Conservation (phyloP, 164 flowering plant species). For the Saururus chinensis region DNA sequence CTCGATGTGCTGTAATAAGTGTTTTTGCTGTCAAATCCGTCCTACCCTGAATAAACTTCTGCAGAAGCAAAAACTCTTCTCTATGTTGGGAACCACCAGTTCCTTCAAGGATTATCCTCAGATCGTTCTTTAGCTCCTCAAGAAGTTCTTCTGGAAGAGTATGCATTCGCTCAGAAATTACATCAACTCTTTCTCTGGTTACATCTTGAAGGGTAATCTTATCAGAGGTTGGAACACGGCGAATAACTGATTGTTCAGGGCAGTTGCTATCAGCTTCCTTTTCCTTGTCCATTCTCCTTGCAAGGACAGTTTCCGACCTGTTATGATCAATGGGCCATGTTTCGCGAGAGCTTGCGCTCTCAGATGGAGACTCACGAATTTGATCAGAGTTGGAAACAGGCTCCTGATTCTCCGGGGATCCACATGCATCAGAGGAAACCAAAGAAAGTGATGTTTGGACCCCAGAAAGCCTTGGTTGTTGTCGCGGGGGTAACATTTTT, state of each 20-base stretch:
- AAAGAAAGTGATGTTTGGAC: slow-evolving; percentile 29
- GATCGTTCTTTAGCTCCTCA: slow-evolving; percentile 67
- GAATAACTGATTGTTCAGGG: slow-evolving; percentile 61
- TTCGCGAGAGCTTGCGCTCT: slow-evolving; percentile 92
- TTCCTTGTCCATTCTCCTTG: slow-evolving; percentile 53
- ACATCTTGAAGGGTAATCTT: slow-evolving; percentile 63
- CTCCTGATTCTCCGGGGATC: slow-evolving; percentile 6
- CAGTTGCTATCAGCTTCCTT: slow-evolving; percentile 43
- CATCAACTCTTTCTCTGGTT: slow-evolving; percentile 72
- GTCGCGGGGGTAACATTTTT: slow-evolving; percentile 27
- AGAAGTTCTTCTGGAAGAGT: slow-evolving; percentile 58
- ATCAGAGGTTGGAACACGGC: slow-evolving; percentile 50
- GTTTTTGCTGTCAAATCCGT: slow-evolving; percentile 63
- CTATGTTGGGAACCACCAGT: slow-evolving; percentile 72
- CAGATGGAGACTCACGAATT: slow-evolving; percentile 73
- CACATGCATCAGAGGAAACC: slow-evolving; percentile 14
- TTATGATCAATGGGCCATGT: slow-evolving; percentile 52
- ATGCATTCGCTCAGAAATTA: slow-evolving; percentile 58
- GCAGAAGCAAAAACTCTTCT: slow-evolving; percentile 68
- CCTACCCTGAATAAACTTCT: slow-evolving; percentile 69
- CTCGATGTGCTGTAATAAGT: slow-evolving; percentile 63
- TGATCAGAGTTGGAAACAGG: slow-evolving; percentile 40
- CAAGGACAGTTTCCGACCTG: slow-evolving; percentile 25
- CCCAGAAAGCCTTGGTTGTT: slow-evolving; percentile 20
- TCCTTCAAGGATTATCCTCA: slow-evolving; percentile 75